Conservation (phyloP, 306 rosid genomes). For the Aeschynomene evenia region DNA sequence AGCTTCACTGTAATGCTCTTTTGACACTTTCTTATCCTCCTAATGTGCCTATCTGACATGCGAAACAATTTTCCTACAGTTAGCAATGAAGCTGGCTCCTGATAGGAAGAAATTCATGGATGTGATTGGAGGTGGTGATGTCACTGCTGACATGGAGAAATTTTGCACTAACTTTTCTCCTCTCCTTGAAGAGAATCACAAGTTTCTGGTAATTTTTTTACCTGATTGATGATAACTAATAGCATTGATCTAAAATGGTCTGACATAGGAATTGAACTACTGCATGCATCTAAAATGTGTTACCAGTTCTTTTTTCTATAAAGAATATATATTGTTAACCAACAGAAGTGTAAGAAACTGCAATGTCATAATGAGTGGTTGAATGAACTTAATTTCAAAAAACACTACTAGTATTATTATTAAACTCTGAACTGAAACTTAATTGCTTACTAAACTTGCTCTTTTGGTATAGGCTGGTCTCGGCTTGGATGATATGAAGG, state of each 20-base stretch:
- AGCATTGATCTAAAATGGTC: not conserved
- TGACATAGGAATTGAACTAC: slow-evolving; percentile 8
- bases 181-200: slow-evolving; percentile 84
- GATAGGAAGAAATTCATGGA: slow-evolving; percentile 98
- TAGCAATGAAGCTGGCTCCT: slow-evolving; percentile 98
- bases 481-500: slow-evolving; percentile 91
- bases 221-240: slow-evolving; percentile 11
- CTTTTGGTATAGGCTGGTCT: slow-evolving; percentile 62
- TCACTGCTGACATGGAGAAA: slow-evolving; percentile 63
- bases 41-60: not conserved
- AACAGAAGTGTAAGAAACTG: too few relatives aligned
- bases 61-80: slow-evolving; percentile 41
- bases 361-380: too few relatives aligned
- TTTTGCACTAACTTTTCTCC: slow-evolving; percentile 73
- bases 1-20: slow-evolving; percentile 77
- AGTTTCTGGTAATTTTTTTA: slow-evolving; percentile 66
- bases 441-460: not conserved
- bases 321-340: too few relatives aligned
- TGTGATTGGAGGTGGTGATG: slow-evolving; percentile 75
- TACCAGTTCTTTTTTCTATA: too few relatives aligned
- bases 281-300: not conserved
- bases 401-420: too few relatives aligned
- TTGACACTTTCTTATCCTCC: slow-evolving; percentile 9
- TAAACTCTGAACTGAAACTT: not conserved
- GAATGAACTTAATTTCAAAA: too few relatives aligned